Evolutionary conservation across 306 rosid species (phyloP).

Genomic region (Medicago truncatula): DNA sequence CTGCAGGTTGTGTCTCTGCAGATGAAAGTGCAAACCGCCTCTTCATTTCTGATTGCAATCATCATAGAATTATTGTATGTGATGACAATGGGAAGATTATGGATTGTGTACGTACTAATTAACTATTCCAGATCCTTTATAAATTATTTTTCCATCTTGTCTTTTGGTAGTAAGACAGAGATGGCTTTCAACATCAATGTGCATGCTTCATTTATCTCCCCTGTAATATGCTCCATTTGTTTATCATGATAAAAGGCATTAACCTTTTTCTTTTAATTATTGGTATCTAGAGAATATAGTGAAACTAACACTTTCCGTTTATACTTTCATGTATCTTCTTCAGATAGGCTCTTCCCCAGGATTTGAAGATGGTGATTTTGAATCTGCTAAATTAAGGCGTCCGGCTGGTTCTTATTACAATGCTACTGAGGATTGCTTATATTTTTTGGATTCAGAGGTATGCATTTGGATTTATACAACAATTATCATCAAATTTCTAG

Average conservation of each 20-base stretch:
- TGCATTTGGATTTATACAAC: constrained; percentile 34
- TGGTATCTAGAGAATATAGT: constrained; percentile 1
- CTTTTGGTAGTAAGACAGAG: constrained; percentile 9
- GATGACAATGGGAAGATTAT: constrained; percentile 73
- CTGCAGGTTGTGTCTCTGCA: constrained; percentile 77
- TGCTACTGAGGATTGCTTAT: constrained; percentile 72
- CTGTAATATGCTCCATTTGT: neutral
- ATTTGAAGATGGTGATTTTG: constrained; percentile 93
- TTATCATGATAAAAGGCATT: neutral
- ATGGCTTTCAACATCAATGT: constrained; percentile 5
- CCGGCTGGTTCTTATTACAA: constrained; percentile 87
- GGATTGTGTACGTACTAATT: constrained; percentile 69
- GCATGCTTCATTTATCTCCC: constrained; percentile 1
- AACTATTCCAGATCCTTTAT: constrained; percentile 30
- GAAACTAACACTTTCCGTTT: neutral
- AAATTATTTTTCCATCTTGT: constrained; percentile 10
- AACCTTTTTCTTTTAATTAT: neutral
- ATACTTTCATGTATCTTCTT: constrained; percentile 42
- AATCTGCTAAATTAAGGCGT: constrained; percentile 76
- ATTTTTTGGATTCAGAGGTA: constrained; percentile 96
- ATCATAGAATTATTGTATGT: constrained; percentile 79
- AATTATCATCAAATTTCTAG: constrained; percentile 18
- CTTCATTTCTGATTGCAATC: constrained; percentile 89
- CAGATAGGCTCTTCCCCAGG: constrained; percentile 96
- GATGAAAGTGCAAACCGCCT: constrained; percentile 73